Conservation (phyloP, 495 filamentous ascomycete species). For the Podospora tetraspora region DNA sequence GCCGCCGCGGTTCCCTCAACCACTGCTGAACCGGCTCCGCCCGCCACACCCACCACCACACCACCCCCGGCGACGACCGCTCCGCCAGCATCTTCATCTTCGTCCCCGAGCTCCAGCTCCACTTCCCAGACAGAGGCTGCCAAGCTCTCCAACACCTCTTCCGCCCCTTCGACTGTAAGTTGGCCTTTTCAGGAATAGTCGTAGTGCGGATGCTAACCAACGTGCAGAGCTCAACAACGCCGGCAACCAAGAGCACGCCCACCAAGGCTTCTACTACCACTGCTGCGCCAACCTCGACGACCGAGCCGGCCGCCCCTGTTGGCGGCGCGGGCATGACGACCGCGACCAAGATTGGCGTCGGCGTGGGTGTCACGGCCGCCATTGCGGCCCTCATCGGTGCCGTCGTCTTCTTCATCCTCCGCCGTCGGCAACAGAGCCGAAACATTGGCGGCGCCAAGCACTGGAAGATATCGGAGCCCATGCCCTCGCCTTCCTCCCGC, state of each 20-base stretch:
- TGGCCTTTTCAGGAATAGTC: neutral
- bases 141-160: constrained; percentile 1
- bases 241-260: constrained; percentile 11
- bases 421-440: constrained; percentile 14
- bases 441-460: constrained; percentile 25
- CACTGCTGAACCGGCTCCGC: constrained; percentile 15
- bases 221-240: neutral
- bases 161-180: constrained; percentile 2
- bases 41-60: constrained; percentile 14
- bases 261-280: constrained; percentile 8
- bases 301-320: constrained; percentile 16
- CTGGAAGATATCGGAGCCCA: constrained; percentile 41
- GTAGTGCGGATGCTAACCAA: neutral
- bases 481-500: constrained; percentile 31
- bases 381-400: constrained; percentile 28
- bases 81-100: neutral
- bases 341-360: constrained; percentile 41
- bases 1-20: constrained; percentile 13
- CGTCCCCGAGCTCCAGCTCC: constrained; percentile 2
- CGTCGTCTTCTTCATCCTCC: constrained; percentile 25
- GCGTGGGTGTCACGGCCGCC: constrained; percentile 35
- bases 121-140: neutral
- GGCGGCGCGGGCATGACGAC: constrained; percentile 22
- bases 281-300: constrained; percentile 8
- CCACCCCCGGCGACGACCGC: constrained; percentile 9